A percentile compares a stretch with the other conserved stretches of the same genome.
These are phyloP conservation scores for Nannizzia gypsea DNA, from an alignment of 2,329 filamentous ascomycete species.

Conservation along the genomic window DNA sequence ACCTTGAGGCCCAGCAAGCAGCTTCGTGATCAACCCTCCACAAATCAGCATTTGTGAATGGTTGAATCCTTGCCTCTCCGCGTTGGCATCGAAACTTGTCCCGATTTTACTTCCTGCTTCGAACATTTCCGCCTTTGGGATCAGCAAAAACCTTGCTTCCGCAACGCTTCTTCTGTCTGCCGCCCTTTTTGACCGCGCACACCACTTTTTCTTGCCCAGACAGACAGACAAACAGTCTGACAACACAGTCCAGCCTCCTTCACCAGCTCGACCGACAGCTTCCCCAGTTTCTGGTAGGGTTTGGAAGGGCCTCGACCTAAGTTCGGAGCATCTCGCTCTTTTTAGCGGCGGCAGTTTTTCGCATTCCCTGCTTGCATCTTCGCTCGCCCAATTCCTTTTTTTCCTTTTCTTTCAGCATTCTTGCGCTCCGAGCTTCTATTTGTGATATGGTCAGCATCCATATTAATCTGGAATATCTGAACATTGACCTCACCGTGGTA, in stretches of 20 bases:
- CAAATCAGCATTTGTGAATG: constrained; percentile 3
- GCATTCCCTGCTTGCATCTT: neutral
- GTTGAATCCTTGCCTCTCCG: constrained; percentile 6
- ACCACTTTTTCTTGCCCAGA: neutral
- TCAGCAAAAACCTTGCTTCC: constrained; percentile 4
- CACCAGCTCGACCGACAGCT: neutral
- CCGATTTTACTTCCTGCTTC: constrained; percentile 1
- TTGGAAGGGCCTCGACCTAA: neutral
- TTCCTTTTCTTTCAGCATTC: neutral
- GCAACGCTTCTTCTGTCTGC: neutral
- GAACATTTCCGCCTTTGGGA: constrained; percentile 1
- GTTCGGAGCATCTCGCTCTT: neutral
- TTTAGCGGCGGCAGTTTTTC: constrained; percentile 3
- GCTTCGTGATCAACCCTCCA: constrained; percentile 5
- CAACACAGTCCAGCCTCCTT: neutral
- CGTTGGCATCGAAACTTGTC: constrained; percentile 3
- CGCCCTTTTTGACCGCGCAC: neutral
- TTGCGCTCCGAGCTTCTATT: neutral
- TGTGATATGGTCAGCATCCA: constrained; percentile 4
- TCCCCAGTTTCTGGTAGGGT: neutral
- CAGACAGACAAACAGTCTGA: neutral
- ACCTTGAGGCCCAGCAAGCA: constrained; percentile 2
- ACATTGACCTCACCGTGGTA: neutral
- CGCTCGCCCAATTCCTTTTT: neutral
- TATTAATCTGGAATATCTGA: neutral